phyloP scores from a whole-genome alignment of 2,329 filamentous ascomycete genomes.

The Incumbomyces lentus region DNA sequence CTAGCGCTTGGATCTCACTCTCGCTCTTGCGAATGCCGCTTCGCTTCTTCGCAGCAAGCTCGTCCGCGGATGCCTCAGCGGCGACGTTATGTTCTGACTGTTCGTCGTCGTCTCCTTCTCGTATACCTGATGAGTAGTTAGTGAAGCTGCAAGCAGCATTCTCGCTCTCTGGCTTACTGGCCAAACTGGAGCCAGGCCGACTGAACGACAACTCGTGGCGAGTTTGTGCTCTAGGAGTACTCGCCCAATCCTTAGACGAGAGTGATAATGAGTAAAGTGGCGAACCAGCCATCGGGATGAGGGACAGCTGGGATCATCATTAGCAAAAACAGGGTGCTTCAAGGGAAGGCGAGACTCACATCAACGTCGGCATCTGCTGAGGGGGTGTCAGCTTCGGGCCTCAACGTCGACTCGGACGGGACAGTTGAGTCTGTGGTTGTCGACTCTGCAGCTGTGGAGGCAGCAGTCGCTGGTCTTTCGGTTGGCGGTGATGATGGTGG shows the following conservation, averaged over 20 bases:
- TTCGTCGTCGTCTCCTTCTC: constrained; percentile 21
- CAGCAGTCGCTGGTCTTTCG: constrained; percentile 8
- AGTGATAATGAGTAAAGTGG: constrained; percentile 18
- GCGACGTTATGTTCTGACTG: constrained; percentile 1
- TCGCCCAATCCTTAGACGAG: constrained; percentile 19
- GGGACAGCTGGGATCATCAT: neutral
- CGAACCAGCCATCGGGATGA: constrained; percentile 16
- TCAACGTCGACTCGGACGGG: constrained; percentile 14
- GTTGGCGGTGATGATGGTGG: constrained; percentile 2
- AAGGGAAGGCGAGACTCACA: neutral
- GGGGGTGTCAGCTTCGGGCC: constrained; percentile 7
- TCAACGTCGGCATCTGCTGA: constrained; percentile 5
- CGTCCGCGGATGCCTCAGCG: constrained; percentile 10
- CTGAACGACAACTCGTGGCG: constrained; percentile 23
- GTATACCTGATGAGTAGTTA: constrained; percentile 21
- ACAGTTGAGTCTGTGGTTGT: neutral
- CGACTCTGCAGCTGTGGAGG: constrained; percentile 2
- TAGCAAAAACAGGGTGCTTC: no score
- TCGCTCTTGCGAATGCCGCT: constrained; percentile 40
- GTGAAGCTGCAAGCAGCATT: neutral
- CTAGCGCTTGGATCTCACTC: constrained; percentile 54
- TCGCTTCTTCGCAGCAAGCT: neutral
- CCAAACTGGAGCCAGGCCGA: constrained; percentile 25
- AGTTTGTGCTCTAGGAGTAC: constrained; percentile 21
- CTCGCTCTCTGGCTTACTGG: constrained; percentile 44